These are phyloP conservation scores for Dipodascopsis tothii DNA, from an alignment of 805 yeast genomes.

Conservation along the genomic window DNA sequence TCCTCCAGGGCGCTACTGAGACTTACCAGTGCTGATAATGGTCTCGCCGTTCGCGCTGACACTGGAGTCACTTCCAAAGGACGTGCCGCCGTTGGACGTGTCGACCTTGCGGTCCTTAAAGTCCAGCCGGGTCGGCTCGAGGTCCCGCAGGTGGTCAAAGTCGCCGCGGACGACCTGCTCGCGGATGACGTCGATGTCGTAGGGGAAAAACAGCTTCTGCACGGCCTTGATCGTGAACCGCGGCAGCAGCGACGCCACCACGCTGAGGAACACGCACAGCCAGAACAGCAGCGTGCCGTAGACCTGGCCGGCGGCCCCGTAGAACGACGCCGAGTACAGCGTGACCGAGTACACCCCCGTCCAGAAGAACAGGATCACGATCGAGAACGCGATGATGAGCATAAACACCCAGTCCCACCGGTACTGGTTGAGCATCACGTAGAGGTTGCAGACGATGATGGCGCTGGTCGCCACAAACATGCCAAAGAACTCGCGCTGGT, in stretches of 20 bases:
- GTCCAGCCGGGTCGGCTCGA: slow-evolving; percentile 8
- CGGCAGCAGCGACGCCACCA: slow-evolving; percentile 51
- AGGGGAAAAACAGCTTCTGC: slow-evolving; percentile 49
- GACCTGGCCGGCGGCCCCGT: slow-evolving; percentile 53
- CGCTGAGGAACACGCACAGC: slow-evolving; percentile 54
- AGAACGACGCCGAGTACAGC: slow-evolving; percentile 49
- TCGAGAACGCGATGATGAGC: slow-evolving; percentile 47
- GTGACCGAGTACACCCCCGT: slow-evolving; percentile 68
- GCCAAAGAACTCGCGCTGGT: slow-evolving; percentile 69
- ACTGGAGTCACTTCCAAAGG: no score
- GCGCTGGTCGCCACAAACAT: slow-evolving; percentile 52
- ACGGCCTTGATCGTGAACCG: slow-evolving; percentile 47
- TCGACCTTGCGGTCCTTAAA: slow-evolving; percentile 3
- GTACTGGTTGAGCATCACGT: slow-evolving; percentile 58
- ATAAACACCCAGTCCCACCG: slow-evolving; percentile 72
- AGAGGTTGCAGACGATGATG: slow-evolving; percentile 57
- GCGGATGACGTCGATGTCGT: slow-evolving; percentile 63
- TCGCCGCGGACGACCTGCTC: slow-evolving; percentile 51
- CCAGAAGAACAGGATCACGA: slow-evolving; percentile 60
- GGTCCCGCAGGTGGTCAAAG: slow-evolving; percentile 30
- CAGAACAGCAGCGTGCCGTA: slow-evolving; percentile 59
- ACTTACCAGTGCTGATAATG: not conserved
- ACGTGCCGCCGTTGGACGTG: no score
- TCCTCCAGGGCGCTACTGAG: no score
- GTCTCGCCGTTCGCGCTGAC: not conserved